A percentile compares a stretch with the other conserved stretches of the same genome.
Conservation (phyloP, 106 monocot species). For the Posidonia australis region DNA sequence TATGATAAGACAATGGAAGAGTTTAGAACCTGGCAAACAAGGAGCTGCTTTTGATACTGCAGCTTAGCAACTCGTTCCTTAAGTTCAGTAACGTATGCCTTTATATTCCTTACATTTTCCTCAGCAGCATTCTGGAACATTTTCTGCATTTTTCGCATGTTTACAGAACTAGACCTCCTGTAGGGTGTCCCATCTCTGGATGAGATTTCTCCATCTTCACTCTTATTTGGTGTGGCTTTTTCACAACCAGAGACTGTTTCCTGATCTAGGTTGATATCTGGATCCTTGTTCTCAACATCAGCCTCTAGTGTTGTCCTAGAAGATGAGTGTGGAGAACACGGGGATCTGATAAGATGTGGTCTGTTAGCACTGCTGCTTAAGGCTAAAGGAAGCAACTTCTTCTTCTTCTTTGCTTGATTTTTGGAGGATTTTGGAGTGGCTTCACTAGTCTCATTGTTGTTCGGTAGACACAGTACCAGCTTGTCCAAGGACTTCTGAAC, state of each 20-base stretch:
- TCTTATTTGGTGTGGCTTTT: constrained; percentile 55
- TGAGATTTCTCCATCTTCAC: constrained; percentile 52
- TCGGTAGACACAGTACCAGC: constrained; percentile 74
- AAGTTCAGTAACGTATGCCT: constrained; percentile 85
- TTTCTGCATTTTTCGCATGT: constrained; percentile 94
- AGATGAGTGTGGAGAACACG: constrained; percentile 81
- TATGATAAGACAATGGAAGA: neutral
- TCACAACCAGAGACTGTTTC: constrained; percentile 28
- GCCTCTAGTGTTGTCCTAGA: constrained; percentile 28
- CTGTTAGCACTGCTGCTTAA: constrained; percentile 36
- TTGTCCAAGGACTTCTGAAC: constrained; percentile 90
- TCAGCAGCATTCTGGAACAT: constrained; percentile 97
- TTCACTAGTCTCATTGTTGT: constrained; percentile 13
- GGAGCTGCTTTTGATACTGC: constrained; percentile 94
- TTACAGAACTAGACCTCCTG: constrained; percentile 72
- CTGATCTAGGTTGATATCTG: constrained; percentile 21
- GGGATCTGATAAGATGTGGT: constrained; percentile 46
- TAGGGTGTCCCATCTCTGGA: constrained; percentile 72
- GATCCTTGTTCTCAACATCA: constrained; percentile 64
- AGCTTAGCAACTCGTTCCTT: constrained; percentile 91
- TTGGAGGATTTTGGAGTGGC: constrained; percentile 37
- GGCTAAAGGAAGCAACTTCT: constrained; percentile 54
- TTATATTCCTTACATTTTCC: constrained; percentile 83
- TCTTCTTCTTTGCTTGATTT: constrained; percentile 53
- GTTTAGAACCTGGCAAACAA: constrained; percentile 76